These are phyloP conservation scores for Musa acuminata DNA, from an alignment of 176 grass and related monocot genomes.

Conservation along the genomic window DNA sequence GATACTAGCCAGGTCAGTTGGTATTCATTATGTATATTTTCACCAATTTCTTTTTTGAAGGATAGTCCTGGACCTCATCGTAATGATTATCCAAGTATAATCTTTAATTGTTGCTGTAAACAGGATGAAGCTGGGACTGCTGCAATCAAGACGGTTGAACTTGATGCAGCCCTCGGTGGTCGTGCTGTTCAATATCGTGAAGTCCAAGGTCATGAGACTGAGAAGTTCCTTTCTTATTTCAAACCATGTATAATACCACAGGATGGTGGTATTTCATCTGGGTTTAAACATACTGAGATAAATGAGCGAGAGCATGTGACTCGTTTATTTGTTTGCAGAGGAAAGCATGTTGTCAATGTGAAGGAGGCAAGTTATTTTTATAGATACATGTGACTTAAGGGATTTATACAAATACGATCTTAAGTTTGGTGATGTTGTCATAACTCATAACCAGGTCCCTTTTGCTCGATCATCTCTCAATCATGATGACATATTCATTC, in stretches of 20 bases:
- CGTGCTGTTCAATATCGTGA: conserved; percentile 95
- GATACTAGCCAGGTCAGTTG: conserved; percentile 76
- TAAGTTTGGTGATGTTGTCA: background rate
- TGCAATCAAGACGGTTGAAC: conserved; percentile 88
- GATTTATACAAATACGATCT: background rate
- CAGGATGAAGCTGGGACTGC: conserved; percentile 94
- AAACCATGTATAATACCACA: conserved; percentile 98
- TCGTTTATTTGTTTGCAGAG: conserved; percentile 89
- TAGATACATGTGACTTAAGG: conserved; percentile 10
- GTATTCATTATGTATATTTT: conserved; percentile 15
- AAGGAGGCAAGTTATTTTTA: conserved; percentile 58
- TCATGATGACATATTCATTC: conserved; percentile 99
- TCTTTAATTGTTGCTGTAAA: conserved; percentile 28
- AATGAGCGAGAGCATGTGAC: conserved; percentile 60
- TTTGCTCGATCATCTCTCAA: conserved; percentile 93
- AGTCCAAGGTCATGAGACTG: conserved; percentile 89
- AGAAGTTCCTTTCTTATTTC: conserved; percentile 99
- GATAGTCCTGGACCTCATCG: background rate
- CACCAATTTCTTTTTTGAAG: conserved; percentile 8
- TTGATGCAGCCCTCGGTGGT: conserved; percentile 89
- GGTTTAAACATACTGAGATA: conserved; percentile 69
- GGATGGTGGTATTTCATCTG: conserved; percentile 75
- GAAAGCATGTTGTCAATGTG: conserved; percentile 96
- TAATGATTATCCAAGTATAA: background rate
- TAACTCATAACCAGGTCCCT: conserved; percentile 49